Percentiles rank a stretch among this genome's conserved stretches.
Conservation (phyloP, 2,329 filamentous ascomycete species). For the Xylaria sp. region DNA sequence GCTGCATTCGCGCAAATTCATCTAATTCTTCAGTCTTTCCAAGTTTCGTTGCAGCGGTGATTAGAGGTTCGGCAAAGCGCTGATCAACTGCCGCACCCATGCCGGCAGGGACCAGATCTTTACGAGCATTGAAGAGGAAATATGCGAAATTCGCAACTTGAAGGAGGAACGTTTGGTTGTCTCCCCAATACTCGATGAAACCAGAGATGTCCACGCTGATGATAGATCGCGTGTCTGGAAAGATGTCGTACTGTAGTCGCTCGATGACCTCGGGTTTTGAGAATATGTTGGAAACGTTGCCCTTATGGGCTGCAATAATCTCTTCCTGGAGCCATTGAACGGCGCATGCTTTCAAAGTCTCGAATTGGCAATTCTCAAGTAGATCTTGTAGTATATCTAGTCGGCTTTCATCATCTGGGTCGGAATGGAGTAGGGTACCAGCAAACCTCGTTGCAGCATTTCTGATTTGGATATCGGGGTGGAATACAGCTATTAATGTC, state of each 20-base stretch:
- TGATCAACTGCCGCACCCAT: conserved; percentile 69
- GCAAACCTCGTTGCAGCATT: conserved; percentile 67
- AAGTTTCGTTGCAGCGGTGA: conserved; percentile 54
- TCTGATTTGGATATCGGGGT: conserved; percentile 64
- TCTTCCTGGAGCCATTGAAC: conserved; percentile 74
- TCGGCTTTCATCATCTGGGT: conserved; percentile 68
- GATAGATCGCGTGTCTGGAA: conserved; percentile 66
- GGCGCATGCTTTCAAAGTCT: conserved; percentile 70
- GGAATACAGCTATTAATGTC: conserved; percentile 68
- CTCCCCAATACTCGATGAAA: conserved; percentile 63
- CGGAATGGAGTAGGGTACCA: conserved; percentile 65
- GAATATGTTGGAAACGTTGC: conserved; percentile 56
- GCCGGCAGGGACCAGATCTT: conserved; percentile 63
- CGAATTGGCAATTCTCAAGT: conserved; percentile 73
- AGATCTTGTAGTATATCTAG: conserved; percentile 72
- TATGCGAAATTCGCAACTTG: conserved; percentile 71
- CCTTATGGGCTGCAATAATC: conserved; percentile 59
- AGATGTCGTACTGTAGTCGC: conserved; percentile 69
- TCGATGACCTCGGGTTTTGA: conserved; percentile 66
- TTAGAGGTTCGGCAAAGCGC: conserved; percentile 67
- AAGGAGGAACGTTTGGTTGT: conserved; percentile 65
- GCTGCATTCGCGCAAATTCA: conserved; percentile 53
- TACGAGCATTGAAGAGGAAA: conserved; percentile 63
- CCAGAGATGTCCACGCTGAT: conserved; percentile 55
- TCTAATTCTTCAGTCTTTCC: conserved; percentile 49